These are phyloP conservation scores for Entelexis paramagnoliae DNA, from an alignment of 1,139 yeast genomes.

Conservation along the genomic window DNA sequence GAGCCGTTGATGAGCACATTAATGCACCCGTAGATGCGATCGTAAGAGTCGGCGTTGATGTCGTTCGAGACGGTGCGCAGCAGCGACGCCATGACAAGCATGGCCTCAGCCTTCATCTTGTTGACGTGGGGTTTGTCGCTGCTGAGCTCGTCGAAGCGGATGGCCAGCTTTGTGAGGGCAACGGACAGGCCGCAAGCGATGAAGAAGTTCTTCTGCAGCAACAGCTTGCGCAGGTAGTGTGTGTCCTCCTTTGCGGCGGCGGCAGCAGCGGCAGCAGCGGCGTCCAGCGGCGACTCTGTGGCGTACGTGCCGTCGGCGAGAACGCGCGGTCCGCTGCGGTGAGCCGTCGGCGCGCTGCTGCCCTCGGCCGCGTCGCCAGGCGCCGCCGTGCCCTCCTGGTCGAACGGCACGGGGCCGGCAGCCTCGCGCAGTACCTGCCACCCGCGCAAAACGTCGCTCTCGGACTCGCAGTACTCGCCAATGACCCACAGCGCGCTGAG, in stretches of 20 bases:
- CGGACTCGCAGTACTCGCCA: slow-evolving; percentile 80
- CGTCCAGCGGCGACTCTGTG: slow-evolving; percentile 76
- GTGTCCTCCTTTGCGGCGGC: slow-evolving; percentile 27
- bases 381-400: not conserved
- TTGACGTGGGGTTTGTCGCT: slow-evolving; percentile 47
- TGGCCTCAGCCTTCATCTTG: slow-evolving; percentile 89
- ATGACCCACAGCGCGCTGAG: slow-evolving; percentile 93
- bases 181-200: slow-evolving; percentile 81
- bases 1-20: slow-evolving; percentile 62
- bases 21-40: slow-evolving; percentile 77
- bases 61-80: slow-evolving; percentile 44
- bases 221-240: slow-evolving; percentile 72
- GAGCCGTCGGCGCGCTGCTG: not conserved
- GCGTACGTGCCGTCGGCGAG: slow-evolving; percentile 99
- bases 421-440: slow-evolving; percentile 81
- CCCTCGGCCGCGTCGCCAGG: not conserved
- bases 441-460: slow-evolving; percentile 62
- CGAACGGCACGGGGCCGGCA: slow-evolving; percentile 84
- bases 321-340: slow-evolving; percentile 49
- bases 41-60: slow-evolving; percentile 83
- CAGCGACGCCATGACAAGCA: slow-evolving; percentile 83
- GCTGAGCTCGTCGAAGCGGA: slow-evolving; percentile 45
- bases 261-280: slow-evolving; percentile 28
- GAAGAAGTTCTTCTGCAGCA: slow-evolving; percentile 80
- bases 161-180: slow-evolving; percentile 76